Evolutionary conservation across 2,329 filamentous ascomycete genomes (phyloP), one percentile per base, ranked within the genome.

Genomic region (Neonectria faginata): DNA sequence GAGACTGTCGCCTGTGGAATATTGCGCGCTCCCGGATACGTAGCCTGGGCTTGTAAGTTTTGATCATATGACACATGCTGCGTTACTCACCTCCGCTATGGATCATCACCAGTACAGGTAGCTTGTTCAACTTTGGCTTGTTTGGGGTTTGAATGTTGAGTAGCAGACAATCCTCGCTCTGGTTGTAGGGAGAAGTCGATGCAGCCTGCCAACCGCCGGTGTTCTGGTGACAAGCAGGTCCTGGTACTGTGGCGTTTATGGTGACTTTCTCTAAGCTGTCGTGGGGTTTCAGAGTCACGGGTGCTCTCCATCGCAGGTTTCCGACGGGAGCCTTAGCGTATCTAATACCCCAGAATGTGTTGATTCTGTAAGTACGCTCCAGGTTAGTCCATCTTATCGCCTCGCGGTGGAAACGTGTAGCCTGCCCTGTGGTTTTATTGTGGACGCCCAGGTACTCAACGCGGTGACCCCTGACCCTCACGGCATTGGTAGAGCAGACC

Each of bases 251-350:
- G 3, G 57, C 50, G 6, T 36, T 29, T 6, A 45, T 45, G 41
- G 54, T n/a, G n/a, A n/a, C 9, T 27, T 25, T 55, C 16, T 39
- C 9, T 12, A 27, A 29, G 12, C 11, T 5, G 12, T 31, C 9
- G 2, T 14, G 20, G 11, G 25, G 16, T 8, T 45, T 55, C n/a
- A 55, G 3, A 10, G 50, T 41, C 5, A 20, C 50, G 8, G 57
- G 57, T 8, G 31, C 57, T 20, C 27, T 60, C 57, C 39, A 60
- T 14, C 57, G 27, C 18, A 60, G 25, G 18, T 55, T n/a, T n/a
- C 52, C 52, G 20, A 55, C 20, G 18, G 57, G 57, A 11, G 57
- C 50, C 22, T 60, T 14, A 16, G 57, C 57, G 27, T 60, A 60
- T 60, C 16, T 47, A 33, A 60, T 60, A 16, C 39, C 48, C 11